Percentiles rank a stretch among this genome's conserved stretches.
These are phyloP conservation scores for Ogataea glucozyma DNA, from an alignment of 805 yeast genomes.

Conservation along the genomic window DNA sequence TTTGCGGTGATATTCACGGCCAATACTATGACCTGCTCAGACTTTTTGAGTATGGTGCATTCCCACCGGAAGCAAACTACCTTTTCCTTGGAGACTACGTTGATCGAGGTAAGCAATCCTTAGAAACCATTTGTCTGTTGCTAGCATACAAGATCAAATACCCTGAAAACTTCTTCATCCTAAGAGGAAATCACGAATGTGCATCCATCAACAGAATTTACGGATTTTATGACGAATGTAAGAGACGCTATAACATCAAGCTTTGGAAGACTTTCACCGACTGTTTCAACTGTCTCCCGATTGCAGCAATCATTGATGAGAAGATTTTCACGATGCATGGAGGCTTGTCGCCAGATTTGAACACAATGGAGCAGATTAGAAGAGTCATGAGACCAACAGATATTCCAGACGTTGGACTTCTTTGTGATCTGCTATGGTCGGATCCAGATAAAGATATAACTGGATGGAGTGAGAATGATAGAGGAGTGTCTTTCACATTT, in stretches of 20 bases:
- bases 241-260: slow-evolving; percentile 96
- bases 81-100: slow-evolving; percentile 95
- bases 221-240: slow-evolving; percentile 98
- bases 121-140: slow-evolving; percentile 91
- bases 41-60: slow-evolving; percentile 96
- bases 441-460: slow-evolving; percentile 98
- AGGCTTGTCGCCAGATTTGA: slow-evolving; percentile 95
- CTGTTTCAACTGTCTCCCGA: slow-evolving; percentile 97
- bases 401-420: slow-evolving; percentile 95
- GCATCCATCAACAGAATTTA: slow-evolving; percentile 97
- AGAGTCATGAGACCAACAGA: slow-evolving; percentile 99
- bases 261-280: slow-evolving; percentile 99
- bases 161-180: slow-evolving; percentile 95
- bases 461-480: slow-evolving; percentile 98
- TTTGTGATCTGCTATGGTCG: slow-evolving; percentile 96
- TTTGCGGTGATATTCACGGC: slow-evolving; percentile 98
- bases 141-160: slow-evolving; percentile 96
- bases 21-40: slow-evolving; percentile 95
- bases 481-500: slow-evolving; percentile 98
- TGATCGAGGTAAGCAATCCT: slow-evolving; percentile 96
- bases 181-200: slow-evolving; percentile 98
- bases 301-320: slow-evolving; percentile 97
- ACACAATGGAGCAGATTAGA: slow-evolving; percentile 97
- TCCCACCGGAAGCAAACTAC: slow-evolving; percentile 98
- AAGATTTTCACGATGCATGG: slow-evolving; percentile 99